Base-by-base conservation (phyloP, 805 yeast species). In the Yueomyces sinensis region DNA sequence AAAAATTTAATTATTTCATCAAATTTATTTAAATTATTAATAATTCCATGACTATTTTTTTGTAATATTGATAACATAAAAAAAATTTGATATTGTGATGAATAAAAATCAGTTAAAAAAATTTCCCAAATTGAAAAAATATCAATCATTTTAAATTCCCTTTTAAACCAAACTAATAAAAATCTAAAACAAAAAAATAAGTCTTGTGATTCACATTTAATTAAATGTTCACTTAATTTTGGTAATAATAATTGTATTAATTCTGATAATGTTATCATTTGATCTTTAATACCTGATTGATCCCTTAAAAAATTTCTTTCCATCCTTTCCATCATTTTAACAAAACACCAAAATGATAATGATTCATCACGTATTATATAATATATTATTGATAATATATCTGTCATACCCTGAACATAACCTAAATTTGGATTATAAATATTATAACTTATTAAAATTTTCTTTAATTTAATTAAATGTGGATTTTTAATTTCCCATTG, bases 341-440 rank as follows among this genome's bases (percentile, higher is more conserved):
- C 67, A 61, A 91, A 89, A 7, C 86, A 77, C 93, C 95, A 84
- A 54, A 91, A 91, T 5, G 95, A 66, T 17, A 84, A 48, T 0
- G 77, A 62, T 44, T 87, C 95, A 52, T 87, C 94, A 43, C 69
- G 68, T 7, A 66, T 41, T 9, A 65, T 58, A 35, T 68, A 72
- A 53, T 84, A 91, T 3, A 91, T 58, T 1, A 96, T 96, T 0
- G 95, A 80, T 27, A 91, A 61, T 34, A 91, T 62, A 56, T 91
- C 99, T 9, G 91, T 75, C 99, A 91, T 91, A 2, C 99, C 99
- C 60, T 91, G 99, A 15, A 91, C 95, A 50, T 91, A 91, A 1
- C 98, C 98, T 44, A 91, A 59, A 44, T 84, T 79, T 31, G 63
- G 65, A 54, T 91, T 87, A 53, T 76, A 69, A 55, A 82, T 86